Evolutionary conservation across 2,329 filamentous ascomycete species (phyloP).

Genomic region (Decorospora gaudefroyi): DNA sequence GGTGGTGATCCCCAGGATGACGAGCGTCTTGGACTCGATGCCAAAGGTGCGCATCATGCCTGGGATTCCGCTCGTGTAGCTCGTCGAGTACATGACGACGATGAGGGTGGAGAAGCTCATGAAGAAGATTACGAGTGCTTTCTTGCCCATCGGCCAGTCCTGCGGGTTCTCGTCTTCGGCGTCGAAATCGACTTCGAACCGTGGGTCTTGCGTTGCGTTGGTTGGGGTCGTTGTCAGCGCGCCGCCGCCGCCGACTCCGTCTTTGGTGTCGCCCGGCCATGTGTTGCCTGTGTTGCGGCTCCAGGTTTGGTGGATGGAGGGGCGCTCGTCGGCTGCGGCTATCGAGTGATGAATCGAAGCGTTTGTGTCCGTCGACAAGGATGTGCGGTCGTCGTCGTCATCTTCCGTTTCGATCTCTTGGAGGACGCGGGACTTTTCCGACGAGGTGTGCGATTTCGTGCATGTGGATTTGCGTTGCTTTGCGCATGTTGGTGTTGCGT

Average conservation of each 20-base stretch:
- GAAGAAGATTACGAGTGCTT: constrained; percentile 58
- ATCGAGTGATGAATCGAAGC: constrained; percentile 29
- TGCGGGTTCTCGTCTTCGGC: constrained; percentile 64
- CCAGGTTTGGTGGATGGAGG: constrained; percentile 41
- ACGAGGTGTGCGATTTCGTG: constrained; percentile 2
- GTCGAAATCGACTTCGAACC: constrained; percentile 75
- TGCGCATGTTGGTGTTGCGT: constrained; percentile 5
- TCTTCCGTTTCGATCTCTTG: constrained; percentile 18
- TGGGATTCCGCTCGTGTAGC: constrained; percentile 73
- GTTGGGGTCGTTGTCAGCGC: constrained; percentile 40
- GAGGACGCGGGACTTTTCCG: constrained; percentile 9
- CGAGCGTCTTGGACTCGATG: constrained; percentile 61
- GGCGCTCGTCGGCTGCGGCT: constrained; percentile 26
- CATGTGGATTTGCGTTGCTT: background rate
- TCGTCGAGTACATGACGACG: constrained; percentile 67
- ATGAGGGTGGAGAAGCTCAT: constrained; percentile 62
- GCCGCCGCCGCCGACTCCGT: too few relatives aligned
- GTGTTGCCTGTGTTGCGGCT: constrained; percentile 43
- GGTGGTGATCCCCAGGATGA: constrained; percentile 75
- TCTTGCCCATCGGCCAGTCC: constrained; percentile 68
- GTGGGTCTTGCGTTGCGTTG: constrained; percentile 53
- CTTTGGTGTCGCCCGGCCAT: constrained; percentile 29
- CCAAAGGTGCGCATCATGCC: constrained; percentile 71
- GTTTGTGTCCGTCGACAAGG: constrained; percentile 34
- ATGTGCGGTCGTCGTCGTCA: constrained; percentile 29